phyloP scores from a whole-genome alignment of 768 basidiomycete genomes.

The Tricholoma sp. region DNA sequence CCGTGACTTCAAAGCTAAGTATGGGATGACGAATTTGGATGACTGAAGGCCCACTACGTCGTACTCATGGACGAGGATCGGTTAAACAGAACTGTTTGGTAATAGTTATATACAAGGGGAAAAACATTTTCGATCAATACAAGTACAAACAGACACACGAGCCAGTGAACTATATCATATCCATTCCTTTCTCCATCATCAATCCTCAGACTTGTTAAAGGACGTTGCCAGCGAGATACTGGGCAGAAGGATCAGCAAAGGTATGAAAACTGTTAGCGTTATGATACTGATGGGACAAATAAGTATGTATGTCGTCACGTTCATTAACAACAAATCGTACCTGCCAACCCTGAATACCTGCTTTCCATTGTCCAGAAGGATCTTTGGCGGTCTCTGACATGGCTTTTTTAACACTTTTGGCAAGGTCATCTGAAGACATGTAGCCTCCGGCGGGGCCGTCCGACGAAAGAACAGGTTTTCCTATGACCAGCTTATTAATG shows the following conservation, averaged over 20 bases:
- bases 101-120: no score
- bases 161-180: no score
- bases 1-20: no score
- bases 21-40: no score
- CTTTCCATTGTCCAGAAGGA: background rate
- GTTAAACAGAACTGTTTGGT: no score
- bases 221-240: background rate
- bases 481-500: background rate
- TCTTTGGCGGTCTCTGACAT: background rate
- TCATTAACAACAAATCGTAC: background rate
- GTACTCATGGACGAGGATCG: no score
- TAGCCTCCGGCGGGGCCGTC: background rate
- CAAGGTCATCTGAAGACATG: background rate
- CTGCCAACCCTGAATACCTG: background rate
- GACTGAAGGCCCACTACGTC: no score
- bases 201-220: no score
- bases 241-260: background rate
- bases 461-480: background rate
- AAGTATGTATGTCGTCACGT: background rate
- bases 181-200: no score
- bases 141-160: no score
- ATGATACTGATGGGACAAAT: background rate
- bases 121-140: no score
- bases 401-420: background rate
- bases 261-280: background rate